Percentiles rank a stretch among this genome's conserved stretches.
These are phyloP conservation scores for Coemansia sp. DNA, from an alignment of 192 early-diverging fungal genomes.

Conservation along the genomic window DNA sequence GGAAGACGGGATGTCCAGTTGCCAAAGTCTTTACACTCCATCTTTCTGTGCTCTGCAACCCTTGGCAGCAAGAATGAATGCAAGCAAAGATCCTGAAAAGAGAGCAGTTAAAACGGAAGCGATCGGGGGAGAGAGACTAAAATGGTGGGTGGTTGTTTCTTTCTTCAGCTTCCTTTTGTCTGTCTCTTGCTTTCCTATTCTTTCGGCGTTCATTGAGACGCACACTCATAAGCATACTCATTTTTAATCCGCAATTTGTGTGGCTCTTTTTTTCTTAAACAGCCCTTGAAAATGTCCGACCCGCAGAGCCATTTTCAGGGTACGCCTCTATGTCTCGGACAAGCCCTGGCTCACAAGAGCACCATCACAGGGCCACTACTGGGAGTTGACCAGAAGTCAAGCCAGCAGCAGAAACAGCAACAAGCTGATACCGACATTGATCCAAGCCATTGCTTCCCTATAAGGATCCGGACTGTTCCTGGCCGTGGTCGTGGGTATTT, in stretches of 20 bases:
- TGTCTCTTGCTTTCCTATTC: background rate
- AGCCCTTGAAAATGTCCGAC: background rate
- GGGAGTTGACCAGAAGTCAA: background rate
- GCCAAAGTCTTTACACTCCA: too few relatives aligned
- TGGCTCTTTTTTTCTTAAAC: background rate
- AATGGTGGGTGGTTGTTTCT: too few relatives aligned
- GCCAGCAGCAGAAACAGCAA: background rate
- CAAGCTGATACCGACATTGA: slow-evolving; percentile 3
- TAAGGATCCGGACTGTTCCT: slow-evolving; percentile 29
- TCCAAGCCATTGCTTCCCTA: slow-evolving; percentile 17
- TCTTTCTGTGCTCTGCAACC: too few relatives aligned
- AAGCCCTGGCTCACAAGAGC: background rate
- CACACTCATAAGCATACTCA: slow-evolving; percentile 2
- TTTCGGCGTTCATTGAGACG: background rate
- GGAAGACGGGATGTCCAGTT: too few relatives aligned
- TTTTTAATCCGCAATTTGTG: background rate
- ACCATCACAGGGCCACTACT: background rate
- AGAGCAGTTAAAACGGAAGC: background rate
- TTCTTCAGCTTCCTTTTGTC: background rate
- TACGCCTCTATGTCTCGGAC: too few relatives aligned
- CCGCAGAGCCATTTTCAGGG: background rate
- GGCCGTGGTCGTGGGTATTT: slow-evolving; percentile 53
- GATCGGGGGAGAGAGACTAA: background rate
- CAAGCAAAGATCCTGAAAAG: background rate
- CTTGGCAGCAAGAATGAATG: too few relatives aligned